Evolutionary conservation across 768 basidiomycete species (phyloP).

Genomic region (Lentinula sp.): DNA sequence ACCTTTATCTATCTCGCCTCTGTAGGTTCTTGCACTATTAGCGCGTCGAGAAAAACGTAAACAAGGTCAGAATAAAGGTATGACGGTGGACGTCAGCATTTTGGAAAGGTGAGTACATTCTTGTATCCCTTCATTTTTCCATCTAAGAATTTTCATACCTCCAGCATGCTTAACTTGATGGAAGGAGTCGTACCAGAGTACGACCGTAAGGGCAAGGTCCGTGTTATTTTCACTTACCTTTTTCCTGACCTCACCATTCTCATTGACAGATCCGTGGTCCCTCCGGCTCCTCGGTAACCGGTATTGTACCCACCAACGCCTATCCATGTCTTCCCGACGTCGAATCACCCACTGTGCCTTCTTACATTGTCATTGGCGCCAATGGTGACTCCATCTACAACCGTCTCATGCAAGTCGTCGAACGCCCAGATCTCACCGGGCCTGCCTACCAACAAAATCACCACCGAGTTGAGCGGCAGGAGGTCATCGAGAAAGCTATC

Average conservation of each 20-base stretch:
- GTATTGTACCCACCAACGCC: slow-evolving; percentile 71
- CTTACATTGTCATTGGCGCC: slow-evolving; percentile 66
- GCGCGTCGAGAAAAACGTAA: slow-evolving; percentile 29
- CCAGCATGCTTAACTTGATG: slow-evolving; percentile 71
- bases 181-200: slow-evolving; percentile 74
- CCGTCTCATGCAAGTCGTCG: slow-evolving; percentile 57
- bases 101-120: slow-evolving; percentile 51
- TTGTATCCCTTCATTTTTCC: neutral
- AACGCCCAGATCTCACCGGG: slow-evolving; percentile 53
- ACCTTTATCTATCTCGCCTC: neutral
- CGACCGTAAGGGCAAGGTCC: slow-evolving; percentile 62
- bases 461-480: slow-evolving; percentile 57
- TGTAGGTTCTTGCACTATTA: slow-evolving; percentile 56
- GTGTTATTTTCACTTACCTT: neutral
- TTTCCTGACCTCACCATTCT: neutral
- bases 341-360: slow-evolving; percentile 30
- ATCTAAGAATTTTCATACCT: neutral
- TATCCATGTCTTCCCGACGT: slow-evolving; percentile 57
- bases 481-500: slow-evolving; percentile 60
- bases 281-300: slow-evolving; percentile 69
- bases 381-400: slow-evolving; percentile 68
- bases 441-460: slow-evolving; percentile 49
- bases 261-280: slow-evolving; percentile 52
- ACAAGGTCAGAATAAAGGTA: slow-evolving; percentile 28
- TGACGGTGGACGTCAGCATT: slow-evolving; percentile 71